A percentile compares a stretch with the other conserved stretches of the same genome.
Evolutionary conservation across 2,329 filamentous ascomycete genomes (phyloP).

Genomic region (Lasiodiplodia sp.): DNA sequence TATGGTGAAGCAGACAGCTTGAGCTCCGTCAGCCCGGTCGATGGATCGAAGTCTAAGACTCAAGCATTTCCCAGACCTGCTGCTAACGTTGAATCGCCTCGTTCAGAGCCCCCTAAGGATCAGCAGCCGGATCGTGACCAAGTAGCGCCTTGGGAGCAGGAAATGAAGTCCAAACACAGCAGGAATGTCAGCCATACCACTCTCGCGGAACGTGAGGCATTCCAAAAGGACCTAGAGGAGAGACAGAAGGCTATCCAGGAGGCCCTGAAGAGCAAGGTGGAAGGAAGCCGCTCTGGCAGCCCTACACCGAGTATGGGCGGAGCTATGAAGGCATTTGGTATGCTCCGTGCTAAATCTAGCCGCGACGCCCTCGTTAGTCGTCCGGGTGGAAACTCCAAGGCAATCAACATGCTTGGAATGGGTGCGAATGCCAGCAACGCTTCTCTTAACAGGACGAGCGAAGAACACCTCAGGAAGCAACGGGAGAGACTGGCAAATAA

Average conservation of each 20-base stretch:
- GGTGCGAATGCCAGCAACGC: conserved; percentile 52
- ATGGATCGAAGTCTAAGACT: conserved; percentile 37
- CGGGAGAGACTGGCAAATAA: background rate
- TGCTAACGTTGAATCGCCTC: background rate
- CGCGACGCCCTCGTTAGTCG: conserved; percentile 67
- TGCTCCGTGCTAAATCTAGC: conserved; percentile 72
- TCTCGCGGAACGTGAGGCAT: conserved; percentile 70
- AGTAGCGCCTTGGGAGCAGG: conserved; percentile 54
- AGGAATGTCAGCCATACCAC: conserved; percentile 59
- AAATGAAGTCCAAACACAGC: conserved; percentile 55
- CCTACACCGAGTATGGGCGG: conserved; percentile 43
- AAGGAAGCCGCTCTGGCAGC: conserved; percentile 59
- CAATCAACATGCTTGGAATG: conserved; percentile 68
- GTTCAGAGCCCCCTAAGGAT: background rate
- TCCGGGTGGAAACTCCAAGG: conserved; percentile 59
- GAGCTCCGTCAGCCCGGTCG: conserved; percentile 45
- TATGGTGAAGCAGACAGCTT: conserved; percentile 46
- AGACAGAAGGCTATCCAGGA: conserved; percentile 76
- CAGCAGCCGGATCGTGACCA: conserved; percentile 7
- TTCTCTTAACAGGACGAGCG: conserved; percentile 38
- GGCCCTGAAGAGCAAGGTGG: conserved; percentile 72
- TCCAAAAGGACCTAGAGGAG: conserved; percentile 74
- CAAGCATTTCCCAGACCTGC: conserved; percentile 16
- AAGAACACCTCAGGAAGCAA: conserved; percentile 16
- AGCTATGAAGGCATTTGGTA: conserved; percentile 65